A percentile compares a stretch with the other conserved stretches of the same genome.
Conservation (phyloP, 164 flowering plant genomes). For the Stephania yunnanensis region DNA sequence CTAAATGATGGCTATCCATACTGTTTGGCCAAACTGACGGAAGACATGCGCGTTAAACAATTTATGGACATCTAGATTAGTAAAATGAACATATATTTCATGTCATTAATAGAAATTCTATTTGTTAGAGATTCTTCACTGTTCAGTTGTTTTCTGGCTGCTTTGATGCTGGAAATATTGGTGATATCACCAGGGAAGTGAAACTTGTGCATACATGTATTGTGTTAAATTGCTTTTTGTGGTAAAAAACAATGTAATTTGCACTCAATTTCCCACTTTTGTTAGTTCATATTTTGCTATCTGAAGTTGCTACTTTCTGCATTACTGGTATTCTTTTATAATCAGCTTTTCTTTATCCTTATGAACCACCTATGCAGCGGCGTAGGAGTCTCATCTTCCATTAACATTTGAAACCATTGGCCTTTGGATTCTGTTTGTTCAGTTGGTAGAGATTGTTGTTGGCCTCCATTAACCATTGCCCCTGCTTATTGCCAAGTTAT, state of each 20-base stretch:
- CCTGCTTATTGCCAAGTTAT: background rate
- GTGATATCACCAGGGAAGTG: conserved; percentile 1
- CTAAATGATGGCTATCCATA: conserved; percentile 10
- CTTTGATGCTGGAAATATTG: background rate
- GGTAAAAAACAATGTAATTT: conserved; percentile 4
- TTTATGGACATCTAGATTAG: background rate
- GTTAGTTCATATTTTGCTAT: background rate
- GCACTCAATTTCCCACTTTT: background rate
- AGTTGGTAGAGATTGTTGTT: no score
- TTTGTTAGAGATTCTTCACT: conserved; percentile 1
- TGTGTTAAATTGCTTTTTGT: conserved; percentile 1
- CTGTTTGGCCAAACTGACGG: conserved; percentile 1
- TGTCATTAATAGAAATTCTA: conserved; percentile 1
- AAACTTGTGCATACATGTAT: conserved; percentile 16
- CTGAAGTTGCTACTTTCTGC: no score
- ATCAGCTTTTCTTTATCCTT: no score
- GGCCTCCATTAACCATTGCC: no score
- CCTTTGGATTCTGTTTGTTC: background rate
- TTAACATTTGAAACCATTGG: background rate
- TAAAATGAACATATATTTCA: conserved; percentile 8
- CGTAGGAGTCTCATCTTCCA: no score
- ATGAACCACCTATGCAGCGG: no score
- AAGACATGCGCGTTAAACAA: background rate
- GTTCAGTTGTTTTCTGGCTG: conserved; percentile 2
- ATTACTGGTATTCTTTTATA: no score